Base-by-base conservation (phyloP, 768 basidiomycete species). In the Daedaleopsis nitida region DNA sequence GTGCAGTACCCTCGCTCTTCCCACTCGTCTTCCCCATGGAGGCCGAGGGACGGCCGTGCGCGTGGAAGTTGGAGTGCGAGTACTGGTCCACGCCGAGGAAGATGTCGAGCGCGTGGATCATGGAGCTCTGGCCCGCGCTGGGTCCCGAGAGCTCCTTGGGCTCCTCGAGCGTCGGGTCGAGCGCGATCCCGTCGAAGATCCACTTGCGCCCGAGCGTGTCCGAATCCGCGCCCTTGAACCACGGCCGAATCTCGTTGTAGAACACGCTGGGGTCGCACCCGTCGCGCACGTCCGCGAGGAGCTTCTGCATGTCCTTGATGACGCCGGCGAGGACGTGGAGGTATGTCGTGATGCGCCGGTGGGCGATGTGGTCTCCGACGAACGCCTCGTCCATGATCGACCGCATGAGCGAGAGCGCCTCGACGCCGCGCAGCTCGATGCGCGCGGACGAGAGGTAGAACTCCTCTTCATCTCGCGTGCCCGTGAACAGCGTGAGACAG, bases 401-500 rank as follows among this genome's bases (percentile, higher is more conserved):
- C 2, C 89, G 85, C 91, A 97, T 96, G 55, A 95, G 78, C 42
- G 86, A 81, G n/a, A 98, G 85, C 0, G 89, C 92, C 53, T 88
- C 84, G 1, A 91, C 92, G 13, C 94, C 95, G 24, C 84, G 82
- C 17, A 96, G 81, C 72, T 98, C 96, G 68, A 95, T 92, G 1
- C 91, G 84, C 1, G 92, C 86, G 0, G 94, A 94, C 48, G 87
- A 81, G 50, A 96, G 81, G 76, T 92, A 97, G 69, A 98, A 98
- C 62, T 92, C 90, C 54, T 85, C 81, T 72, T 98, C 96, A 69
- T 94, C 91, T 19, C 73, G 73, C 5, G 89, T 89, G 21, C 83
- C 82, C 1, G 96, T 94, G 77, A 97, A 96, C 45, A 84, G 76
- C 1, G 87, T 87, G 61, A 80, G 78, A 60, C 81, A 83, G 47